Conservation (phyloP, 768 basidiomycete species). For the Leccinum subgranulosum region DNA sequence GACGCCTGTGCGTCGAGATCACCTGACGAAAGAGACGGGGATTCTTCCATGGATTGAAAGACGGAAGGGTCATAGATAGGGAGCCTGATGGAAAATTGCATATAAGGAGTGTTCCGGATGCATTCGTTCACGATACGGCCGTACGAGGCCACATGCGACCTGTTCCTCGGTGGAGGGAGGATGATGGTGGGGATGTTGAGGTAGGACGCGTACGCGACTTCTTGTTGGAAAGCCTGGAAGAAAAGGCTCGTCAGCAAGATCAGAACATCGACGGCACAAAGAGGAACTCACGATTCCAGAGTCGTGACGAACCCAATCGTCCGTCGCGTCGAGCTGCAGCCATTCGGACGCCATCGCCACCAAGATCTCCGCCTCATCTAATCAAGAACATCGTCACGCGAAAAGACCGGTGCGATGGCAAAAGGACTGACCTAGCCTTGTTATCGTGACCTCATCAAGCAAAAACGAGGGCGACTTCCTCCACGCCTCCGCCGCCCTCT, state of each 20-base stretch:
- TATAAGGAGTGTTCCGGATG: constrained; percentile 64
- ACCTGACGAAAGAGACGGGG: constrained; percentile 20
- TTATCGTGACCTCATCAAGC: constrained; percentile 84
- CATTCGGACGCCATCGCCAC: constrained; percentile 86
- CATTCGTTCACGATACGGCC: constrained; percentile 86
- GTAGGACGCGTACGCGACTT: constrained; percentile 90
- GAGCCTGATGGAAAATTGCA: constrained; percentile 78
- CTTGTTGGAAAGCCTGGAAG: constrained; percentile 83
- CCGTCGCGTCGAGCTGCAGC: constrained; percentile 90
- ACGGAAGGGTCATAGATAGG: constrained; percentile 77
- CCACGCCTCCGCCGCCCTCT: constrained; percentile 81
- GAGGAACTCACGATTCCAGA: constrained; percentile 78
- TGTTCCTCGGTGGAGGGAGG: constrained; percentile 83
- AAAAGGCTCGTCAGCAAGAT: constrained; percentile 12
- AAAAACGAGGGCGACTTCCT: constrained; percentile 75
- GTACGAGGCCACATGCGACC: constrained; percentile 85
- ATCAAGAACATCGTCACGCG: constrained; percentile 5
- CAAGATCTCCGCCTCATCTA: constrained; percentile 73
- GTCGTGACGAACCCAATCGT: constrained; percentile 94
- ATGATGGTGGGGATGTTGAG: constrained; percentile 83
- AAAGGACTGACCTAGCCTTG: constrained; percentile 57
- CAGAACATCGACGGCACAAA: constrained; percentile 8
- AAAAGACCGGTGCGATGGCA: constrained; percentile 7
- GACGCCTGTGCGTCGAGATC: constrained; percentile 21
- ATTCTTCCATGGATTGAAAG: constrained; percentile 40